Percentiles rank a stretch among this genome's conserved stretches.
Evolutionary conservation across 1,284 basidiomycete genomes (phyloP).

Genomic region (Prillingera fragicola): DNA sequence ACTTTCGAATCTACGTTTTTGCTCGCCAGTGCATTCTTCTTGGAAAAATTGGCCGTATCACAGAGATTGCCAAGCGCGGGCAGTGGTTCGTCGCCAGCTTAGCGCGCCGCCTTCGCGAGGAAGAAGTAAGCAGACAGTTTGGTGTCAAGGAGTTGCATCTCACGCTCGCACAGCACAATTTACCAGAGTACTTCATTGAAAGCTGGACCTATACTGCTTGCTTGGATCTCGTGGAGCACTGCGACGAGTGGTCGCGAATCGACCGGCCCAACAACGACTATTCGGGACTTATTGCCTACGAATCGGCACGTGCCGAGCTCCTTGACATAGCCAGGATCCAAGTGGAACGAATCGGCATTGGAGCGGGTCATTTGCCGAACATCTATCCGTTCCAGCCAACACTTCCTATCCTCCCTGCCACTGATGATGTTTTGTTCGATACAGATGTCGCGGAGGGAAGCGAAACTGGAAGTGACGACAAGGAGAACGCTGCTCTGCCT

Average conservation of each 20-base stretch:
- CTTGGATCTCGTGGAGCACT: conserved; percentile 76
- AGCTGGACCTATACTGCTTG: conserved; percentile 92
- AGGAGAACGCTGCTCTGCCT: conserved; percentile 5
- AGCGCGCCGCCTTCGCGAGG: conserved; percentile 55
- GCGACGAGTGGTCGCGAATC: conserved; percentile 63
- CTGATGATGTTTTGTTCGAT: conserved; percentile 37
- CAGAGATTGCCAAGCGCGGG: conserved; percentile 66
- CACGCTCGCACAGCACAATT: conserved; percentile 52
- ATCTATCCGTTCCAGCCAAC: conserved; percentile 35
- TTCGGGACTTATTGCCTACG: conserved; percentile 54
- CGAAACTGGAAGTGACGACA: not conserved
- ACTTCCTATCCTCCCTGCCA: conserved; percentile 4
- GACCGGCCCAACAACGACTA: conserved; percentile 50
- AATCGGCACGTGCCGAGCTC: conserved; percentile 41
- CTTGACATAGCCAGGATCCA: conserved; percentile 44
- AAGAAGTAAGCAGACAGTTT: conserved; percentile 56
- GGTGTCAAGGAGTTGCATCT: conserved; percentile 1
- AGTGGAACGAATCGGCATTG: conserved; percentile 42
- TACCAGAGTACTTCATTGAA: conserved; percentile 79
- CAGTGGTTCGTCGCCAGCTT: conserved; percentile 43
- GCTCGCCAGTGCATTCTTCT: conserved; percentile 76
- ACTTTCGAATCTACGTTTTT: conserved; percentile 86
- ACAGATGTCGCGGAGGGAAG: conserved; percentile 15
- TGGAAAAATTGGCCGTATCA: conserved; percentile 72
- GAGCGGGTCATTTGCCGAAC: conserved; percentile 34